Evolutionary conservation across 2,329 filamentous ascomycete species (phyloP).

Genomic region (Aureobasidium subglaciale): DNA sequence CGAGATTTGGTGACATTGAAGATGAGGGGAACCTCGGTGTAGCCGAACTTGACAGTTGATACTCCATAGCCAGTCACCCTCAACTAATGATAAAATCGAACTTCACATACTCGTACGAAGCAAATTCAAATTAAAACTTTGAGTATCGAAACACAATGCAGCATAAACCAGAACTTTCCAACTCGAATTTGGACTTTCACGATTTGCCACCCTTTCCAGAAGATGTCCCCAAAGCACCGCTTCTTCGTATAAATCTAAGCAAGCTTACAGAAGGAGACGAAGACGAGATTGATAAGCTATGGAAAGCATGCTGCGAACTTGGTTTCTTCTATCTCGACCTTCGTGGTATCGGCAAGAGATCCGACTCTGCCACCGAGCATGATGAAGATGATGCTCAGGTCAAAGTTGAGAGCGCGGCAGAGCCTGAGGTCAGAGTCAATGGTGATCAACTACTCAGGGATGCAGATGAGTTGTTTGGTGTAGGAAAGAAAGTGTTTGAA

Average conservation of each 20-base stretch:
- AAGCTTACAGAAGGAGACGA: constrained; percentile 28
- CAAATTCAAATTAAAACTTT: background rate
- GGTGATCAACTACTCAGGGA: constrained; percentile 37
- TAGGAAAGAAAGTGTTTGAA: constrained; percentile 42
- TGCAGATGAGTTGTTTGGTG: constrained; percentile 40
- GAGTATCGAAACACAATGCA: background rate
- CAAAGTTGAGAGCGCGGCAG: background rate
- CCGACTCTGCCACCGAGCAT: background rate
- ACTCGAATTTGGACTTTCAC: constrained; percentile 20
- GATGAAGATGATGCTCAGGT: background rate
- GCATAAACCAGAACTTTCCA: background rate
- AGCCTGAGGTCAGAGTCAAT: constrained; percentile 18
- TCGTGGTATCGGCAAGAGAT: constrained; percentile 17
- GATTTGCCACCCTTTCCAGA: constrained; percentile 37
- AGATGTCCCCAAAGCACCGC: constrained; percentile 33
- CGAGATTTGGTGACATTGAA: no score
- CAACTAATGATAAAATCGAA: no score
- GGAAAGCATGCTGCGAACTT: constrained; percentile 37
- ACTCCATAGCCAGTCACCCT: no score
- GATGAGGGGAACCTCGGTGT: no score
- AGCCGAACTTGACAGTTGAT: no score
- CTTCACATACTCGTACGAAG: no score
- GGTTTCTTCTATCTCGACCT: constrained; percentile 54
- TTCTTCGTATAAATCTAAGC: constrained; percentile 33
- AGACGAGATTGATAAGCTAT: constrained; percentile 32